Conservation (phyloP, 1,284 basidiomycete genomes). For the Pulveroboletus ridleyi region DNA sequence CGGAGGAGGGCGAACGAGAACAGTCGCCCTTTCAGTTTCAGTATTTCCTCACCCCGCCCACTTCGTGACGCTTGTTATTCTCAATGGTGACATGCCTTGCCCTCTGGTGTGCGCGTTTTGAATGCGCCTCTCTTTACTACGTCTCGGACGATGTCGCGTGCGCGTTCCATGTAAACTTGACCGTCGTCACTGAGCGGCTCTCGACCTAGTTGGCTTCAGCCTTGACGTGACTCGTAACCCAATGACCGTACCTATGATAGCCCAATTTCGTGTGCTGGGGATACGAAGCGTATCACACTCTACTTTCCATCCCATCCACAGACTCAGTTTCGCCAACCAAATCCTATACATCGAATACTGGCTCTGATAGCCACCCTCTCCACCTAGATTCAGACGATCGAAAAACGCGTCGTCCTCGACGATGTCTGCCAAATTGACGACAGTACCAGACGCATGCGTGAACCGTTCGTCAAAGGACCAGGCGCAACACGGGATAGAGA, state of each 20-base stretch:
- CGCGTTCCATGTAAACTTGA: conserved; percentile 45
- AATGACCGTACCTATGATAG: conserved; percentile 75
- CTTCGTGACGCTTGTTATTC: conserved; percentile 6
- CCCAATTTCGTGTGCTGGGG: conserved; percentile 94
- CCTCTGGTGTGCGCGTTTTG: conserved; percentile 74
- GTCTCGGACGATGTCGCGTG: conserved; percentile 49
- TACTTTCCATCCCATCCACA: conserved; percentile 83
- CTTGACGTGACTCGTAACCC: background rate
- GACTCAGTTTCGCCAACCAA: conserved; percentile 77
- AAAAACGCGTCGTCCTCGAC: conserved; percentile 45
- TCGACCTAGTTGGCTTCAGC: conserved; percentile 39
- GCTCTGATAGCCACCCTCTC: conserved; percentile 59
- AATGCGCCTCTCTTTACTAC: conserved; percentile 67
- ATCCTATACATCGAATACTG: conserved; percentile 84
- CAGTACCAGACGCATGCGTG: conserved; percentile 46
- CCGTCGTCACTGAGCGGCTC: conserved; percentile 35
- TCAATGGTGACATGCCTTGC: conserved; percentile 51
- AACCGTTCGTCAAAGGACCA: conserved; percentile 78
- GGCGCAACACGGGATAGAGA: conserved; percentile 93
- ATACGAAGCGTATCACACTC: conserved; percentile 91
- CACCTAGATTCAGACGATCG: conserved; percentile 62
- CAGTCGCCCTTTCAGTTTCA: conserved; percentile 35
- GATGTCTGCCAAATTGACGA: background rate
- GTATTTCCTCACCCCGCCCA: conserved; percentile 28
- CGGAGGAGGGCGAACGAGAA: conserved; percentile 45